Percentiles rank a stretch among this genome's conserved stretches.
These are phyloP conservation scores for Pythium pectinolyticum DNA, from an alignment of 352 stramenopile species.

Conservation along the genomic window DNA sequence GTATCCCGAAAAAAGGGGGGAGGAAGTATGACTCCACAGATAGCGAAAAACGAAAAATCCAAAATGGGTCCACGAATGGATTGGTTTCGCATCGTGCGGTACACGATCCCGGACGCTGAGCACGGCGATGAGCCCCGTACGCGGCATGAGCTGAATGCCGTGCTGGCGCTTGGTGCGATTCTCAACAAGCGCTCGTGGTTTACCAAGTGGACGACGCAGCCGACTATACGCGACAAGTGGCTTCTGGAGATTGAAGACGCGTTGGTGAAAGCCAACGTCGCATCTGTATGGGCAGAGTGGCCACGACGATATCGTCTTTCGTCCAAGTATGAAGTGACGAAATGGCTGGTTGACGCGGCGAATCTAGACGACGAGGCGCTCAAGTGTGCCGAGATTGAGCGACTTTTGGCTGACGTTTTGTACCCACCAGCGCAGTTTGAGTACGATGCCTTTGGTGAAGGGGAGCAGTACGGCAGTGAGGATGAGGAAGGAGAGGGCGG, in stretches of 20 bases:
- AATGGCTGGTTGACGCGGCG: background rate
- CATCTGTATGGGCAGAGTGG: background rate
- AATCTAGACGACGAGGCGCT: background rate
- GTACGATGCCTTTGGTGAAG: background rate
- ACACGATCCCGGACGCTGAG: no score
- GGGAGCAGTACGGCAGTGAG: no score
- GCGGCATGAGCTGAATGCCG: background rate
- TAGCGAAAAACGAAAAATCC: no score
- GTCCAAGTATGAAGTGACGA: no score
- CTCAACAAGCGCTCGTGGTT: slow-evolving; percentile 4
- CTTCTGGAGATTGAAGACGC: slow-evolving; percentile 8
- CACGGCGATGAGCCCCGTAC: no score
- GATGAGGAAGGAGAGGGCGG: no score
- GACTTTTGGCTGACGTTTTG: background rate
- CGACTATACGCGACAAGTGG: background rate
- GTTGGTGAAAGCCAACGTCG: slow-evolving; percentile 5
- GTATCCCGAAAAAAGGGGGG: no score
- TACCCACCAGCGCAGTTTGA: background rate
- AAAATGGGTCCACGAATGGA: no score
- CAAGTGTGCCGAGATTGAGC: background rate
- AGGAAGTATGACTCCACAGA: no score
- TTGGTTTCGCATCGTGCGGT: no score
- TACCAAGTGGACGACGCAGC: slow-evolving; percentile 3
- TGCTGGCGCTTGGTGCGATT: background rate
- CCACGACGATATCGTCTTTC: no score